Conservation (phyloP, 2,329 filamentous ascomycete genomes). For the Neoscytalidium dimidiatum region DNA sequence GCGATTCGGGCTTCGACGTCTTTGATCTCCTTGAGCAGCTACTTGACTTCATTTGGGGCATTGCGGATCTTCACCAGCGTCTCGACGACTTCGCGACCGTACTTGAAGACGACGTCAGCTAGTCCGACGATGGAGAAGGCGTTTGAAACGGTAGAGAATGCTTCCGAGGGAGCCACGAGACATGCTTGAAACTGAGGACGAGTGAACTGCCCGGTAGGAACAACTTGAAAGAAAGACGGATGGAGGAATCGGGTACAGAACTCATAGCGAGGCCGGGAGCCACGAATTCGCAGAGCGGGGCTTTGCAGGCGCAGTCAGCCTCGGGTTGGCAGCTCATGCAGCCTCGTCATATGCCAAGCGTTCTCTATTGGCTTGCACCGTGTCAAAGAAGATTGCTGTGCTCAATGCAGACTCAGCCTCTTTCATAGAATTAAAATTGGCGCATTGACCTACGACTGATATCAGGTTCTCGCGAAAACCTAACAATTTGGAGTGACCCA, state of each 20-base stretch:
- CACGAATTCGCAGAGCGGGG: background rate
- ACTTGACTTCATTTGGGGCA: background rate
- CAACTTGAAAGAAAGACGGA: no score
- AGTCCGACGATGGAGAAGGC: conserved; percentile 2
- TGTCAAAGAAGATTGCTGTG: no score
- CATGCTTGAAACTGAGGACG: background rate
- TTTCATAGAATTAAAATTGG: no score
- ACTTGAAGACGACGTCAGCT: conserved; percentile 10
- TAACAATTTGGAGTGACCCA: no score
- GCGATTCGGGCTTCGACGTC: background rate
- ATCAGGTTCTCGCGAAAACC: no score
- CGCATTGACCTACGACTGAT: no score
- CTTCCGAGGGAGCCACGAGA: background rate
- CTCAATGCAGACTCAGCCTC: no score
- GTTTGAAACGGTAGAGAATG: background rate
- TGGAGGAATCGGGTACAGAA: no score
- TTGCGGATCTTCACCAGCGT: background rate
- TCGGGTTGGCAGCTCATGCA: background rate
- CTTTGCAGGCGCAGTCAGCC: background rate
- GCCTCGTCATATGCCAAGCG: background rate
- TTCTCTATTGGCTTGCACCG: background rate
- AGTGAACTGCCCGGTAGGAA: no score
- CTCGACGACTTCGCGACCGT: background rate
- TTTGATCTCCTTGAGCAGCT: background rate
- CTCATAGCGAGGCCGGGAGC: no score